These are phyloP conservation scores for Lentinula sp. DNA, from an alignment of 768 basidiomycete genomes.

Conservation along the genomic window DNA sequence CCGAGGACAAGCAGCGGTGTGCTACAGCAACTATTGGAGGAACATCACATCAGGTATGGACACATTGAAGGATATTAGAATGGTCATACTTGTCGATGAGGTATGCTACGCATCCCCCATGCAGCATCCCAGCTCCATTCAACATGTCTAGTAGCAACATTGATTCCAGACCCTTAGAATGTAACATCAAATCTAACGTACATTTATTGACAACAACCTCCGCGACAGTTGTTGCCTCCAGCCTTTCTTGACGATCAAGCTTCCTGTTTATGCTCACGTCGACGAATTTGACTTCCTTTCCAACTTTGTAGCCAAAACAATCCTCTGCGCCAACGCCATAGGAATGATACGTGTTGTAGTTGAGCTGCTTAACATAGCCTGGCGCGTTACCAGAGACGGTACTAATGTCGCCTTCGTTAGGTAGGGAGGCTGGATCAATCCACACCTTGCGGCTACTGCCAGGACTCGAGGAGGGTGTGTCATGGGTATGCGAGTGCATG, in stretches of 20 bases:
- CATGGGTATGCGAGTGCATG: constrained; percentile 2
- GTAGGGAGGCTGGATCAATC: constrained; percentile 61
- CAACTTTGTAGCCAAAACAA: constrained; percentile 57
- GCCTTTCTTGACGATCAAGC: constrained; percentile 39
- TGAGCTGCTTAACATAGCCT: constrained; percentile 57
- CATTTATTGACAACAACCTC: constrained; percentile 61
- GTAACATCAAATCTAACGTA: constrained; percentile 21
- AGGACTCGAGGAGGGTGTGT: constrained; percentile 6
- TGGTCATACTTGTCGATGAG: constrained; percentile 60
- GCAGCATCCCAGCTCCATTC: constrained; percentile 71
- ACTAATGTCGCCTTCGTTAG: constrained; percentile 51
- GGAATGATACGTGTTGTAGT: constrained; percentile 57
- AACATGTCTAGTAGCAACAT: constrained; percentile 48
- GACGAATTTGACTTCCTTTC: constrained; percentile 52
- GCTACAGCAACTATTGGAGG: constrained; percentile 46
- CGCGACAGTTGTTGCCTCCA: constrained; percentile 57
- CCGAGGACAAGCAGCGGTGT: constrained; percentile 67
- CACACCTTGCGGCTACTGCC: constrained; percentile 31
- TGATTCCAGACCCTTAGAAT: neutral
- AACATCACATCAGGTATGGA: neutral
- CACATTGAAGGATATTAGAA: neutral
- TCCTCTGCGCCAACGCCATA: constrained; percentile 65
- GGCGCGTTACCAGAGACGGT: constrained; percentile 60
- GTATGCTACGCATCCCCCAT: constrained; percentile 62
- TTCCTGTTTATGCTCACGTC: constrained; percentile 48